These are phyloP conservation scores for Fusarium robinianum DNA, from an alignment of 2,329 filamentous ascomycete genomes.

Conservation along the genomic window DNA sequence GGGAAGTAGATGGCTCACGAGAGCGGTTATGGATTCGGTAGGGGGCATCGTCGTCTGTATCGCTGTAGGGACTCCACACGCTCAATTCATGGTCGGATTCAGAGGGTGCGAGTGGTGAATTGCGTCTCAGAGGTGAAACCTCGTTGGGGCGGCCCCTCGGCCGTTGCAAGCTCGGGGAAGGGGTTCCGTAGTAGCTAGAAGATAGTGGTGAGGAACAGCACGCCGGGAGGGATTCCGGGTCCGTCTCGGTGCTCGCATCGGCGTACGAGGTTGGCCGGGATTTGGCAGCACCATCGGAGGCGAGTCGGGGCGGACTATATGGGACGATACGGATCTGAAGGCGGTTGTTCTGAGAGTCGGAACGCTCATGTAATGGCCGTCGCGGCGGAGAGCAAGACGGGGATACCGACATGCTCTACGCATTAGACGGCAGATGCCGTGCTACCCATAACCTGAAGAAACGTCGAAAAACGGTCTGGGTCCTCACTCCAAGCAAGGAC, in stretches of 20 bases:
- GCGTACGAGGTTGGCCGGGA: conserved; percentile 35
- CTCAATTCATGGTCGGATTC: conserved; percentile 25
- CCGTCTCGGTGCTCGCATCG: conserved; percentile 31
- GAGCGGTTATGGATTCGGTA: conserved; percentile 26
- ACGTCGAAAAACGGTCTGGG: conserved; percentile 5
- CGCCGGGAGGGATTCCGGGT: conserved; percentile 21
- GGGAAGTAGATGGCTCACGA: conserved; percentile 31
- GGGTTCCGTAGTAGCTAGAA: conserved; percentile 31
- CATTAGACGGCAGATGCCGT: conserved; percentile 29
- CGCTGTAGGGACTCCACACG: conserved; percentile 25
- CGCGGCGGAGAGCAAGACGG: conserved; percentile 38
- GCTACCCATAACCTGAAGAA: conserved; percentile 30
- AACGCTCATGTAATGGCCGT: conserved; percentile 38
- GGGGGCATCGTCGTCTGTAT: conserved; percentile 24
- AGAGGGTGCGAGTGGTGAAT: conserved; percentile 23
- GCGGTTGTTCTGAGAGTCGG: conserved; percentile 37
- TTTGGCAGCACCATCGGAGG: conserved; percentile 37
- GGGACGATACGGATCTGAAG: conserved; percentile 46
- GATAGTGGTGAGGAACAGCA: conserved; percentile 24
- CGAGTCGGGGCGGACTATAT: conserved; percentile 45
- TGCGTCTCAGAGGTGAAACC: conserved; percentile 23
- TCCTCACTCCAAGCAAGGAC: conserved; percentile 16
- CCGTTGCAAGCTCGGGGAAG: conserved; percentile 31
- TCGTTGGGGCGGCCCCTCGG: conserved; percentile 22
- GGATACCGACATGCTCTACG: conserved; percentile 42